Evolutionary conservation across 2,329 filamentous ascomycete genomes (phyloP).

Genomic region (Pezicula radicicola): DNA sequence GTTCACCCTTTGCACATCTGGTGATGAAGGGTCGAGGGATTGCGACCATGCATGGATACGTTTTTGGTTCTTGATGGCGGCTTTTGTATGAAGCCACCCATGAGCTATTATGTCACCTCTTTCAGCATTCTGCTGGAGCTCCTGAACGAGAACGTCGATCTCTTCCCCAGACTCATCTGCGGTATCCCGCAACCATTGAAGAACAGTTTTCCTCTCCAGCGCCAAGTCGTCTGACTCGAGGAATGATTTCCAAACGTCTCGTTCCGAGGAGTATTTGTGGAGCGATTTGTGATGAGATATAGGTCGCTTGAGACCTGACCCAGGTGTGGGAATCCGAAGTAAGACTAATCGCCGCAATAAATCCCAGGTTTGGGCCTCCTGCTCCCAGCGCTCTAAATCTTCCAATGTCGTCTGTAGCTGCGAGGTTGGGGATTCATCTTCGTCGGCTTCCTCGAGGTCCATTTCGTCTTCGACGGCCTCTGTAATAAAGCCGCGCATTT

Average conservation of each 20-base stretch:
- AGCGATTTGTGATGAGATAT: slow-evolving; percentile 21
- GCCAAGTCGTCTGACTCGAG: slow-evolving; percentile 69
- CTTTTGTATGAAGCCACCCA: slow-evolving; percentile 90
- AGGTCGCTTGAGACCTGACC: slow-evolving; percentile 13
- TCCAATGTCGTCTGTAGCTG: slow-evolving; percentile 33
- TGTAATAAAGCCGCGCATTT: slow-evolving; percentile 29
- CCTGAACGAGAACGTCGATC: slow-evolving; percentile 72
- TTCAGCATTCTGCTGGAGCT: slow-evolving; percentile 73
- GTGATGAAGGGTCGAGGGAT: slow-evolving; percentile 59
- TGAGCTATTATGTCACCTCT: slow-evolving; percentile 79
- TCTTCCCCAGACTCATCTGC: slow-evolving; percentile 65
- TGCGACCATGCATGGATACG: slow-evolving; percentile 67
- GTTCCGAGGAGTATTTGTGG: slow-evolving; percentile 55
- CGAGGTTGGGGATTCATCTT: slow-evolving; percentile 31
- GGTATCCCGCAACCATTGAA: slow-evolving; percentile 83
- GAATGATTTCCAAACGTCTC: slow-evolving; percentile 70
- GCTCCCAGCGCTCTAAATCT: slow-evolving; percentile 65
- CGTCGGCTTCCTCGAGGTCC: slow-evolving; percentile 51
- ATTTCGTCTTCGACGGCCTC: slow-evolving; percentile 23
- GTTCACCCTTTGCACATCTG: slow-evolving; percentile 52
- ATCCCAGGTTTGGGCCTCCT: slow-evolving; percentile 90
- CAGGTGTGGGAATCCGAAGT: slow-evolving; percentile 53
- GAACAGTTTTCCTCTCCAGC: slow-evolving; percentile 72
- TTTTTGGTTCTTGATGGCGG: slow-evolving; percentile 87
- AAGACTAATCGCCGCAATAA: slow-evolving; percentile 64